phyloP scores from a whole-genome alignment of 306 rosid genomes.

The Betula pendula region DNA sequence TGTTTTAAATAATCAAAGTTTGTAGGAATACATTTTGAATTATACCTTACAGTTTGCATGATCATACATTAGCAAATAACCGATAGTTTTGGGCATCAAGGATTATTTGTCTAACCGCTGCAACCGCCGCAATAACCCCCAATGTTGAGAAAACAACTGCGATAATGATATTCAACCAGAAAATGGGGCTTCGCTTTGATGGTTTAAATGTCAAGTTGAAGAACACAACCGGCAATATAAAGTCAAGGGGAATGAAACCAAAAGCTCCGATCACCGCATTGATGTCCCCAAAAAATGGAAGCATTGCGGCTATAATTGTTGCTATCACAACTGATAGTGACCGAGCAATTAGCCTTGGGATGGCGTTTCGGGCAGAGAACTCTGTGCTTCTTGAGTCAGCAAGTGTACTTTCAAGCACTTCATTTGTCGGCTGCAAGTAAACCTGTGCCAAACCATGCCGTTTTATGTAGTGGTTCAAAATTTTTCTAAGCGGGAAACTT shows the following conservation, averaged over 20 bases:
- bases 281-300: conserved; percentile 83
- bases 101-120: conserved; percentile 67
- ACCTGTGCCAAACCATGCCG: conserved; percentile 38
- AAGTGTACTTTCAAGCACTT: conserved; percentile 57
- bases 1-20: no score
- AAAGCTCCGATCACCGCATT: conserved; percentile 77
- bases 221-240: conserved; percentile 62
- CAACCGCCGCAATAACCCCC: conserved; percentile 61
- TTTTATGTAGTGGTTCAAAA: neutral
- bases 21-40: no score
- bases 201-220: conserved; percentile 79
- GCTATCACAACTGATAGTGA: conserved; percentile 47
- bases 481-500: no score
- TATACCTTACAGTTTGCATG: no score
- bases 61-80: conserved; percentile 67
- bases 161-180: conserved; percentile 56
- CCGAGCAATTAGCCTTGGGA: conserved; percentile 62
- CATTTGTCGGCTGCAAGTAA: conserved; percentile 77
- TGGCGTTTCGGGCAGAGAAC: conserved; percentile 57
- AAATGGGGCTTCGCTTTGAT: conserved; percentile 50
- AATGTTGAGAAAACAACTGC: conserved; percentile 50
- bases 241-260: conserved; percentile 84
- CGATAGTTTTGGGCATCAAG: conserved; percentile 59
- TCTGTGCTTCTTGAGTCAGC: conserved; percentile 45
- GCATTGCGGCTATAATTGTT: conserved; percentile 69